Evolutionary conservation across 2,329 filamentous ascomycete genomes (phyloP).

Genomic region (Fusarium globosum): DNA sequence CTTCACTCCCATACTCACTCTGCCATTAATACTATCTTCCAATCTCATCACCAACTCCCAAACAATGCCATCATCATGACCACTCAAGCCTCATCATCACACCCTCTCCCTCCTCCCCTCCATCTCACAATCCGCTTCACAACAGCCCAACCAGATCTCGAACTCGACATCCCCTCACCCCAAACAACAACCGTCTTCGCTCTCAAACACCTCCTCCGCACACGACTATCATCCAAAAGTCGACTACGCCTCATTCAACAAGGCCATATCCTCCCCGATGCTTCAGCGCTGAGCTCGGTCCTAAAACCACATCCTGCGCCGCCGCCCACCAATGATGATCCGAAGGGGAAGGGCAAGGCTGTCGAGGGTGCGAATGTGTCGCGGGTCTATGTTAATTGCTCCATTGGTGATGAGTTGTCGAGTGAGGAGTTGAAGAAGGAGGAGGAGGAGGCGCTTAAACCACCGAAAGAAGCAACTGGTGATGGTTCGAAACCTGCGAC

Average conservation of each 20-base stretch:
- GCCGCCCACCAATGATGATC: conserved; percentile 48
- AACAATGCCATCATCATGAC: conserved; percentile 47
- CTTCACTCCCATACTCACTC: background rate
- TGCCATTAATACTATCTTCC: rapidly evolving
- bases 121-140: conserved; percentile 93
- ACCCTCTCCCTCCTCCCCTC: conserved; percentile 58
- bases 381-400: conserved; percentile 91
- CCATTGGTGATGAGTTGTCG: conserved; percentile 81
- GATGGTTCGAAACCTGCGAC: conserved; percentile 48
- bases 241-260: conserved; percentile 90
- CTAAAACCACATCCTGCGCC: conserved; percentile 73
- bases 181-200: conserved; percentile 77
- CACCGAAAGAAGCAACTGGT: conserved; percentile 60
- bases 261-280: conserved; percentile 85
- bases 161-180: conserved; percentile 78
- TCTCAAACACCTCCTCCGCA: conserved; percentile 85
- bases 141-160: conserved; percentile 82
- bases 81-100: conserved; percentile 31
- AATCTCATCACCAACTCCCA: background rate
- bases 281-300: conserved; percentile 72
- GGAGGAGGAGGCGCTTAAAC: conserved; percentile 57
- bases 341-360: conserved; percentile 68
- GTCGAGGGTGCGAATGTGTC: conserved; percentile 62
- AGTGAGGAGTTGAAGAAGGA: conserved; percentile 76
- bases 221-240: conserved; percentile 73